These are phyloP conservation scores for Trapa bicornis DNA, from an alignment of 345 rosid genomes.

Conservation along the genomic window DNA sequence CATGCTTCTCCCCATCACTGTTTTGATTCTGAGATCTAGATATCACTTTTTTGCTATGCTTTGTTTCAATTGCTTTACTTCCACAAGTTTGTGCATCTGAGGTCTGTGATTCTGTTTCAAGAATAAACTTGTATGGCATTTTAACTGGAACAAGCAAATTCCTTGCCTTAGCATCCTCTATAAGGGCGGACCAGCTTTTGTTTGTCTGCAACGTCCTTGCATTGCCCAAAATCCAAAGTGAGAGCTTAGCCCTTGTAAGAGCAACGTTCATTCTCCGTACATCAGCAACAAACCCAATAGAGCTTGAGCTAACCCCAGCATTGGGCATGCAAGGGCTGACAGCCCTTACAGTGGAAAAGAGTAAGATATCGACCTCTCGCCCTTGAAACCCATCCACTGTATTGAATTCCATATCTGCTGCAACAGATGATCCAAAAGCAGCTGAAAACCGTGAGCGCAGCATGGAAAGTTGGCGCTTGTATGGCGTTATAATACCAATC, in stretches of 20 bases:
- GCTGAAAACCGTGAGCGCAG: slow-evolving; percentile 61
- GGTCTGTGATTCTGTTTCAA: slow-evolving; percentile 22
- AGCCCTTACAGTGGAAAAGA: slow-evolving; percentile 92
- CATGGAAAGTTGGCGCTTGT: slow-evolving; percentile 69
- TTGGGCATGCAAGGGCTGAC: slow-evolving; percentile 25
- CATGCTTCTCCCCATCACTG: slow-evolving; percentile 2
- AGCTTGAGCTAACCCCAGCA: slow-evolving; percentile 32
- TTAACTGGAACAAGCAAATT: slow-evolving; percentile 43
- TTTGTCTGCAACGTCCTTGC: slow-evolving; percentile 62
- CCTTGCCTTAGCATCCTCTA: slow-evolving; percentile 78
- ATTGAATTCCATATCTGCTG: slow-evolving; percentile 75
- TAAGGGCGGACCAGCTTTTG: slow-evolving; percentile 71
- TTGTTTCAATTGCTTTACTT: slow-evolving; percentile 12
- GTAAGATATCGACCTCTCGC: slow-evolving; percentile 78
- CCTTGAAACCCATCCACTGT: slow-evolving; percentile 98
- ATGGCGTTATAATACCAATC: slow-evolving; percentile 84
- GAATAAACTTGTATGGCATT: slow-evolving; percentile 42
- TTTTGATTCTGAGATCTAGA: slow-evolving; percentile 4
- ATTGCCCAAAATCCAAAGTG: slow-evolving; percentile 92
- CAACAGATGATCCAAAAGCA: slow-evolving; percentile 65
- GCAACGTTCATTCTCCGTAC: slow-evolving; percentile 94
- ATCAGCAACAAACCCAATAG: slow-evolving; percentile 91
- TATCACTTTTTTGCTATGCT: slow-evolving; percentile 16
- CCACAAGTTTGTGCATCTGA: slow-evolving; percentile 13
- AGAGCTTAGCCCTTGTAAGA: slow-evolving; percentile 81